Conservation (phyloP, 768 basidiomycete species). For the Amanita phalloides region DNA sequence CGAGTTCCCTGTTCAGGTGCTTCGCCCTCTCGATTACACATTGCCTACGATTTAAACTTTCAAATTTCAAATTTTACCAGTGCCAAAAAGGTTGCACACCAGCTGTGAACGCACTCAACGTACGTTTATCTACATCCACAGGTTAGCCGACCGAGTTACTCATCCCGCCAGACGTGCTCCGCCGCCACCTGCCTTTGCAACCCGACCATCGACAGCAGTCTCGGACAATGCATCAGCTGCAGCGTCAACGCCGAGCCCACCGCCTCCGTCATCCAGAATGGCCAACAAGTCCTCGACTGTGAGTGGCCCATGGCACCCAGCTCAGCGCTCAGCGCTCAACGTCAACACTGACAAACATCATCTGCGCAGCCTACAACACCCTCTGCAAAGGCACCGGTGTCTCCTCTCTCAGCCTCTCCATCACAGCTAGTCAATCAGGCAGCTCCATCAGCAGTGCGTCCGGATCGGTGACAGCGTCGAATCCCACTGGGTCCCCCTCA, state of each 20-base stretch:
- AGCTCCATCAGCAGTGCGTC: background rate
- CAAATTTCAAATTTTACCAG: background rate
- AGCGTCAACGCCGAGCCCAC: background rate
- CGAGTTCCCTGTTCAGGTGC: background rate
- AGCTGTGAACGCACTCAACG: background rate
- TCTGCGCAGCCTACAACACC: background rate
- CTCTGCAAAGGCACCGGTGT: background rate
- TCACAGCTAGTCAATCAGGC: no score
- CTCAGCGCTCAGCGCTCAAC: background rate
- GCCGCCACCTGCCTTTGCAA: constrained; percentile 1
- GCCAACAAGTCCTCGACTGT: constrained; percentile 1
- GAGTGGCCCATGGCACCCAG: background rate
- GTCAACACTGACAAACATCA: background rate
- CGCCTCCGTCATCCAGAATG: background rate
- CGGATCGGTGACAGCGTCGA: no score
- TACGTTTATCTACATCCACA: background rate
- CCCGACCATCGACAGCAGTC: background rate
- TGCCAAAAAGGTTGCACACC: background rate
- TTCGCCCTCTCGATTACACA: background rate
- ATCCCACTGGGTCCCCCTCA: background rate
- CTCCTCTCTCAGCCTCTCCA: background rate
- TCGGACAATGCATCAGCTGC: background rate
- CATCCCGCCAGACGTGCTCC: background rate
- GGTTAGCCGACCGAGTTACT: background rate
- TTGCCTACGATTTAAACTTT: background rate